Conservation (phyloP, 73 alveolate genomes). For the Stentor roeselii region DNA sequence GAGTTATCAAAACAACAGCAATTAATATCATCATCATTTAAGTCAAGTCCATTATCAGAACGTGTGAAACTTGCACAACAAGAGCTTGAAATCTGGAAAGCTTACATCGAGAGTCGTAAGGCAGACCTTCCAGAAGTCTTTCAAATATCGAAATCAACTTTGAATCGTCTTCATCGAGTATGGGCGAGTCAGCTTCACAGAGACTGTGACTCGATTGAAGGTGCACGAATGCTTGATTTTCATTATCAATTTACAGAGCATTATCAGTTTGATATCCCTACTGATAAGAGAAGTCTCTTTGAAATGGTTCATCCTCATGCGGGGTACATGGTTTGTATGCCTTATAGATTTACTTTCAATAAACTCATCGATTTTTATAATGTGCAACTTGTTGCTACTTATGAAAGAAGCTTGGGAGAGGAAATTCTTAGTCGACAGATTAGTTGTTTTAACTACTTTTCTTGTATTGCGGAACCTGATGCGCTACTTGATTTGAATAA, state of each 20-base stretch:
- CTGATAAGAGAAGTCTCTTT: constrained; percentile 44
- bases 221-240: constrained; percentile 38
- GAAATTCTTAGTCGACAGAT: constrained; percentile 46
- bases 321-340: constrained; percentile 41
- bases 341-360: constrained; percentile 34
- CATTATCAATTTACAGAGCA: constrained; percentile 38
- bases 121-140: background rate
- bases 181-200: background rate
- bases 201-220: background rate
- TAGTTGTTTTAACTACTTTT: constrained; percentile 45
- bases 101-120: background rate
- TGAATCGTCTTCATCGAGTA: background rate
- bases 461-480: constrained; percentile 29
- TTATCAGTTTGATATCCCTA: constrained; percentile 45
- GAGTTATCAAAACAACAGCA: background rate
- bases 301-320: constrained; percentile 58
- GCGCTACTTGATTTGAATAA: background rate
- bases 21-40: background rate
- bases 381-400: constrained; percentile 50
- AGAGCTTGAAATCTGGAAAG: background rate
- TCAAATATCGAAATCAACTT: background rate
- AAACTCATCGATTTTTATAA: constrained; percentile 38
- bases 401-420: constrained; percentile 51
- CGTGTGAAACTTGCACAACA: background rate
- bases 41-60: background rate